Base-by-base conservation (phyloP, 140 eudicot species). In the Senecio squalidus region DNA sequence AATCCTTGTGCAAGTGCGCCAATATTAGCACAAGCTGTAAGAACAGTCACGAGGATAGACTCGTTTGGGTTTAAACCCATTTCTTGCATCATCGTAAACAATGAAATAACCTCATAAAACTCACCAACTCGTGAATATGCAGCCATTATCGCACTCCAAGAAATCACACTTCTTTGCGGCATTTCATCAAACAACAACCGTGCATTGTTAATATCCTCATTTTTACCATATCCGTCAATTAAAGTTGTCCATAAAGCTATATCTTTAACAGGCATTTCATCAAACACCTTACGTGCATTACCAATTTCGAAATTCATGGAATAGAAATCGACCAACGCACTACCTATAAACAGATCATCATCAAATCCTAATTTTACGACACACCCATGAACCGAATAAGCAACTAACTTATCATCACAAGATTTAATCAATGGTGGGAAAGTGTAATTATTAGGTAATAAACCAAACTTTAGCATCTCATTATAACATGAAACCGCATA, bases 371-470 rank as follows among this genome's bases (percentile, higher is more conserved):
- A 48, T 46, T 64, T 54, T 17, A 81, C 21, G 36, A 75, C 70
- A 78, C 72, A 82, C 22, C 64, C 83, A 63, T 75, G 94, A 36
- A 78, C 60, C 17, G 62, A 58, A 46, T 56, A 65, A 7, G 81
- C 89, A 31, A 72, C 31, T 4, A 49, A 8, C 24, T 60, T 58
- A 36, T 67, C 14, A 25, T 38, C 72, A 58, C 83, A 78, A 2
- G 85, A 82, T 72, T 81, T 81, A 1, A 84, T 43, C 44, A 84
- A 53, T 1, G 89, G 83, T 27, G 83, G 64, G 21, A 80, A 80
- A 43, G 88, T 84, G 26, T 62, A 84, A 44, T 77, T 77, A 69
- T 84, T 80, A 6, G 81, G 53, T 8, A 44, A 22, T 21, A 84
- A 45, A 26, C 78, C 82, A 46, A 66, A 49, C 24, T 15, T 48